Evolutionary conservation across 2,329 filamentous ascomycete genomes (phyloP).

Genomic region (Aspergillus calidoustus): DNA sequence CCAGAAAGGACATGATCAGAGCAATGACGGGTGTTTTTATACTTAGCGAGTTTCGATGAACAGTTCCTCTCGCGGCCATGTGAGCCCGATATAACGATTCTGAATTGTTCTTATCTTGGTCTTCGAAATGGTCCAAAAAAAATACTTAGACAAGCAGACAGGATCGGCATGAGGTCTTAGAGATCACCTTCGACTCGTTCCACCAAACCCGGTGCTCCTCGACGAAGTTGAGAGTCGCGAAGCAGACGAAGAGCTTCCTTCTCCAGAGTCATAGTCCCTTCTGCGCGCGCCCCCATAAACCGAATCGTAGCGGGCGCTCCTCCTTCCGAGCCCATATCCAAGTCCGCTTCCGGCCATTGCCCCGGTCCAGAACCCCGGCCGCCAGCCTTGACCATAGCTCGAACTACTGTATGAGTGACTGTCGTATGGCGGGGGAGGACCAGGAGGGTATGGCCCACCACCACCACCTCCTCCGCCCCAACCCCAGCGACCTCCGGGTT

Average conservation of each 20-base stretch:
- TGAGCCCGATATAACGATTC: background rate
- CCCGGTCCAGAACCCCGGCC: conserved; percentile 54
- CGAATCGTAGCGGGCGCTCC: conserved; percentile 22
- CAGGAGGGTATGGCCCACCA: conserved; percentile 30
- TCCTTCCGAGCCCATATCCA: conserved; percentile 48
- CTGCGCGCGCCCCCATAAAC: conserved; percentile 23
- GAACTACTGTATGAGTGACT: conserved; percentile 1
- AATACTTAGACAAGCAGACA: background rate
- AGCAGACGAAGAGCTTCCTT: conserved; percentile 39
- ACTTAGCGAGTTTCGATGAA: background rate
- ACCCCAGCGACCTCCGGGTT: conserved; percentile 41
- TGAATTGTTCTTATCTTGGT: background rate
- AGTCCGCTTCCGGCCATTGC: conserved; percentile 47
- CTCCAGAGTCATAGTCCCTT: conserved; percentile 33
- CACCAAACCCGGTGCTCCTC: conserved; percentile 52
- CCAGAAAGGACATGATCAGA: background rate
- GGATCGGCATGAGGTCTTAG: background rate
- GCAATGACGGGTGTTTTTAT: background rate
- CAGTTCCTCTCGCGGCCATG: background rate
- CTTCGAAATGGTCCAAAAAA: background rate
- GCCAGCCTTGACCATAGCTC: conserved; percentile 39
- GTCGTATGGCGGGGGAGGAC: conserved; percentile 15
- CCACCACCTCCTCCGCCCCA: conserved; percentile 37
- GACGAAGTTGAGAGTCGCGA: conserved; percentile 39
- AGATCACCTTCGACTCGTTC: conserved; percentile 46